Evolutionary conservation across 208 protist species (phyloP), one percentile per base, ranked within the genome.

Genomic region (Trypanosoma grayi): DNA sequence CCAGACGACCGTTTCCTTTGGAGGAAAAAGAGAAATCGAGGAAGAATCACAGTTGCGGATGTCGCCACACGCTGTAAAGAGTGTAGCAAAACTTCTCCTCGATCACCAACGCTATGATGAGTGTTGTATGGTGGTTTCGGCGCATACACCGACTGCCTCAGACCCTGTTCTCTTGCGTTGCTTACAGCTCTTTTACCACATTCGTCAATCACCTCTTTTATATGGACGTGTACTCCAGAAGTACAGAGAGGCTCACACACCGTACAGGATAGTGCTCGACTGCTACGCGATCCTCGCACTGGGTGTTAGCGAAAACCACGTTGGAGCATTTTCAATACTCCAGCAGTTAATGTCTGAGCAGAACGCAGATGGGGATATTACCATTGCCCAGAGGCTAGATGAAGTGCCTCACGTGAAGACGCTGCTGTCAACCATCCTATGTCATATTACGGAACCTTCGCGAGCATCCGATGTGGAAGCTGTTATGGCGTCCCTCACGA

Each of bases 321-420:
- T 10, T n/a, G 66, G 66, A 25, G 66, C 66, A 0, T 72, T 72
- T 44, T 50, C 55, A 9, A 31, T 60, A 41, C 51, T 72, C 16
- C 56, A 30, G 30, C 18, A 59, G 16, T 10, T 65, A 10, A 28
- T 27, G 10, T 45, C 33, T 1, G n/a, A 4, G 30, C 4, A 59
- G 30, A 3, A 53, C 14, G 48, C 33, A 6, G 41, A 31, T 9
- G 16, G 4, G 13, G 24, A n/a, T 0, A 28, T 30, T 14, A 39
- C 48, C 31, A 22, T 65, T 25, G 31, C 33, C 1, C 36, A 18
- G 10, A 37, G 22, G 8, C 22, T 65, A 2, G 34, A 52, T 8
- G 37, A 63, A 25, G 56, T 70, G 18, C 56, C 46, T 56, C 54
- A 59, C 6, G 25, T 63, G 40, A 63, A 63, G 28, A 14, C 24